These are phyloP conservation scores for Xylaria sp. DNA, from an alignment of 2,329 filamentous ascomycete species.

Conservation along the genomic window DNA sequence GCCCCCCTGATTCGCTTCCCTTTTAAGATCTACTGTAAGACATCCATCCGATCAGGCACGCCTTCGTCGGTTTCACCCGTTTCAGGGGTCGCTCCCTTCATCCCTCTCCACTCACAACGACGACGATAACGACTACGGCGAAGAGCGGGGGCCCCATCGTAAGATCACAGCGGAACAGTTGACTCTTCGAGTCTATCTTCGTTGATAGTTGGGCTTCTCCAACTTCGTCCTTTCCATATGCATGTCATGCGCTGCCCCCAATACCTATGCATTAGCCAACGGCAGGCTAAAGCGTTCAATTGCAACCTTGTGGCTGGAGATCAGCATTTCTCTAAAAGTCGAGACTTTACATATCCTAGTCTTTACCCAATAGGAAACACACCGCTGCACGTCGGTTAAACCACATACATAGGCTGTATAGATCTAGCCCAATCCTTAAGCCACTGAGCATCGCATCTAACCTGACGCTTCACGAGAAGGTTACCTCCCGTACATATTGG, in stretches of 20 bases:
- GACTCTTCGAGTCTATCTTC: background rate
- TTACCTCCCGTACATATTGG: constrained; percentile 18
- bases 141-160: constrained; percentile 1
- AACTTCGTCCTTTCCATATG: background rate
- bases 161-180: background rate
- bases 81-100: constrained; percentile 12
- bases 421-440: constrained; percentile 25
- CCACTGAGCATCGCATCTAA: constrained; percentile 23
- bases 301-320: constrained; percentile 36
- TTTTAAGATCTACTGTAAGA: background rate
- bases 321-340: constrained; percentile 19
- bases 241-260: constrained; percentile 7
- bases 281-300: constrained; percentile 21
- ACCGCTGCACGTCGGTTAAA: constrained; percentile 26
- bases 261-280: constrained; percentile 32
- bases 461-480: constrained; percentile 19
- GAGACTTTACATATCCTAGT: constrained; percentile 19
- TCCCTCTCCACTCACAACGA: background rate
- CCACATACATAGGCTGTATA: constrained; percentile 30
- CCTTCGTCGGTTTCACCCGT: constrained; percentile 21
- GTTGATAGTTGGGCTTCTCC: background rate
- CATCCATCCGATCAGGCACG: constrained; percentile 8
- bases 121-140: too few species aligned
- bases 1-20: background rate
- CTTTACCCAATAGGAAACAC: constrained; percentile 27